phyloP scores from a whole-genome alignment of 179 eudicot genomes.

The Silene noctiflora region DNA sequence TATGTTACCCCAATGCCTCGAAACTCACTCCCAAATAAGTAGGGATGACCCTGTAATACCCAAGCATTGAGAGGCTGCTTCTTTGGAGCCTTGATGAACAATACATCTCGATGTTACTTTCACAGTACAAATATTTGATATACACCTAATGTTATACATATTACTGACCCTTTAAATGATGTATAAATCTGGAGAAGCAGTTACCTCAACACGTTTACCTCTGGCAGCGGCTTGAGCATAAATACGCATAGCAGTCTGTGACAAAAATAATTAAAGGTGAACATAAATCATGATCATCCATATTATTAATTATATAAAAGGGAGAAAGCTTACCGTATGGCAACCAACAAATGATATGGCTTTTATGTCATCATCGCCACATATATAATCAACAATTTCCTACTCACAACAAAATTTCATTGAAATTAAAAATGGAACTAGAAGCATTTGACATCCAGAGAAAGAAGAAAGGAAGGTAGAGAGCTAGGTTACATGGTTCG shows the following conservation, averaged over 20 bases:
- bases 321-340: constrained; percentile 35
- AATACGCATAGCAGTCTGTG: constrained; percentile 59
- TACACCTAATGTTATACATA: background rate
- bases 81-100: background rate
- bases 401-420: constrained; percentile 29
- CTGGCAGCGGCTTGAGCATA: constrained; percentile 59
- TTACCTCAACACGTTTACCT: constrained; percentile 80
- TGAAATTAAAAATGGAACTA: constrained; percentile 5
- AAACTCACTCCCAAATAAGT: too few species aligned
- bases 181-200: background rate
- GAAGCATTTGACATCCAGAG: background rate
- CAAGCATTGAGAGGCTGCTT: background rate
- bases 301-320: background rate
- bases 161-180: background rate
- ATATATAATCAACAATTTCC: constrained; percentile 57
- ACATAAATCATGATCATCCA: background rate
- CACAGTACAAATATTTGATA: background rate
- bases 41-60: background rate
- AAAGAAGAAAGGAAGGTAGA: background rate
- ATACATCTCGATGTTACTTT: background rate
- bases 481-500: too few species aligned
- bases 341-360: constrained; percentile 72
- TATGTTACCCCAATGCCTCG: too few species aligned
- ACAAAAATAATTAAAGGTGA: background rate
- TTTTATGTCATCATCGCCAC: constrained; percentile 62